Base-by-base conservation (phyloP, 1,284 basidiomycete species). In the Ceraceosorus bombacis region DNA sequence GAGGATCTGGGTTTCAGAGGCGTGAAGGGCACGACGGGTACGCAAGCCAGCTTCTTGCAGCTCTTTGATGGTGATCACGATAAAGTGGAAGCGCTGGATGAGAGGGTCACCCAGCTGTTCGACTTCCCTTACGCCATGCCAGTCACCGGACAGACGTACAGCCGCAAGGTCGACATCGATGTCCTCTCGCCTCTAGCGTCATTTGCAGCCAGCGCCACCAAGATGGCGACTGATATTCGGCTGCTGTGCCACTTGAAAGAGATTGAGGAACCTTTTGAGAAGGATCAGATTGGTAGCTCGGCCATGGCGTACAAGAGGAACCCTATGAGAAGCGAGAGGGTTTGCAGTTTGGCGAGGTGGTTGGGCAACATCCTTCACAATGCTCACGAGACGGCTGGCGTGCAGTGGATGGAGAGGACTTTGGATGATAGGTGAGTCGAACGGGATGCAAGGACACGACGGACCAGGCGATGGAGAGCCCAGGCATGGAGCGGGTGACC, bases 291-390 rank as follows among this genome's bases (percentile, higher is more conserved):
- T 70, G 95, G 95, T n/a, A 78, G 77, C 63, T 77, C 68, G n/a
- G 93, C 93, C 13, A 99, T 99, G 94, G 94, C 95, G 2, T 99
- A 99, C 85, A 98, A 99, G 82, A 85, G 95, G 63, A 98, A 99
- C 80, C 95, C 95, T 1, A 99, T 99, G 95, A 89, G 95, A 59
- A 93, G 86, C 63, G 95, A 99, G 80, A 88, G 95, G 53, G 88
- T 96, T 55, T 99, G 95, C 82, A 92, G 89, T 71, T 84, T 99
- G 51, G 84, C 94, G 17, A 83, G 95, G 90, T 95, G 90, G 85
- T 87, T 55, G 8, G 72, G 73, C 7, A 76, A 76, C 55, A 66
- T 70, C 7, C 61, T 69, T 54, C 69, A 67, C 65, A 70, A 62
- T n/a, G 71, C 75, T 6, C 66, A 74, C 36, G 73, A 76, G 57